Evolutionary conservation across 139 green algal genomes (phyloP).

Genomic region (Dunaliella primolecta): DNA sequence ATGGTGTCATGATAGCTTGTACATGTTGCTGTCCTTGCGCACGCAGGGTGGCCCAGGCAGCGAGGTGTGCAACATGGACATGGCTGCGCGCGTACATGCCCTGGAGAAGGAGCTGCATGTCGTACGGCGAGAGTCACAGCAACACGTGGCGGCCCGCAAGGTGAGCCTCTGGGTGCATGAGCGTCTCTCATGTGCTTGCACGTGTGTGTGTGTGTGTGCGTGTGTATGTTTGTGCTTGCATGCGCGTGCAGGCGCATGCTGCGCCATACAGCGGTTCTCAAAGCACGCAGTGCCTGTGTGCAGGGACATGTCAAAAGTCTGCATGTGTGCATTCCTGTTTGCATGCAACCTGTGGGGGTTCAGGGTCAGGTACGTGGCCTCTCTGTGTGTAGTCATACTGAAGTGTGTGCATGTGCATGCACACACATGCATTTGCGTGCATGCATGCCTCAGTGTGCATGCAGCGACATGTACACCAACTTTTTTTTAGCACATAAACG

Average conservation of each 20-base stretch:
- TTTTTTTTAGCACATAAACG: too few relatives aligned
- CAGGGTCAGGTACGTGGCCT: too few relatives aligned
- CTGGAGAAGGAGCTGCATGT: conserved; percentile 19
- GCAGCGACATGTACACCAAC: too few relatives aligned
- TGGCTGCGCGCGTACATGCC: neutral
- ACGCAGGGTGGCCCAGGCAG: neutral
- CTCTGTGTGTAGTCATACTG: too few relatives aligned
- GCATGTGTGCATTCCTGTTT: too few relatives aligned
- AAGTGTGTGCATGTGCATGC: neutral
- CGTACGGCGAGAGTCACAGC: conserved; percentile 10
- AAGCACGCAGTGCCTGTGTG: neutral
- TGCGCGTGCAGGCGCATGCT: too few relatives aligned
- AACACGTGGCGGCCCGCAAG: neutral
- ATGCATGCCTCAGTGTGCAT: too few relatives aligned
- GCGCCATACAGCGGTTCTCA: too few relatives aligned
- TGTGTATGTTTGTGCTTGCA: too few relatives aligned
- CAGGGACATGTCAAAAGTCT: neutral
- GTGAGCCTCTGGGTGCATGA: neutral
- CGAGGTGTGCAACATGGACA: neutral
- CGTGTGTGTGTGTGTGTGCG: neutral
- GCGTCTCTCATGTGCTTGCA: neutral
- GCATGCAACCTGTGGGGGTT: too few relatives aligned
- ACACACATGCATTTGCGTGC: neutral
- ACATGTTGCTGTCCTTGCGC: too few relatives aligned
- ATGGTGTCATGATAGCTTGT: too few relatives aligned